Evolutionary conservation across 441 rosid species (phyloP).

Genomic region (Daphne laureola): DNA sequence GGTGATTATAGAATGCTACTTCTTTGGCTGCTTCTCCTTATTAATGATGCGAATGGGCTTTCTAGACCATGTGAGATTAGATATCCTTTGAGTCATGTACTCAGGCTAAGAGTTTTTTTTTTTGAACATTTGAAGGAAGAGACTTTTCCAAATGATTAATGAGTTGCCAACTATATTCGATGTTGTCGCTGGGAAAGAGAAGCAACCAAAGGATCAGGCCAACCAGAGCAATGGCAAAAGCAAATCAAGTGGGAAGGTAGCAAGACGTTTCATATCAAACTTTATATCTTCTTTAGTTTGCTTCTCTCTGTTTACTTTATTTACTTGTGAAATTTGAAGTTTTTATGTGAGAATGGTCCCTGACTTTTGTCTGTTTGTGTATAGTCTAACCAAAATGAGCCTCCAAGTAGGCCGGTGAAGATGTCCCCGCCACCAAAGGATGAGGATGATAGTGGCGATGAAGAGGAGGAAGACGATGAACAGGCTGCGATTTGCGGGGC

Average conservation of each 20-base stretch:
- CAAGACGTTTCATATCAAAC: conserved; percentile 19
- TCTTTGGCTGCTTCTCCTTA: too few relatives aligned
- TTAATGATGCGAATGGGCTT: too few relatives aligned
- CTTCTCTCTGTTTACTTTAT: not conserved
- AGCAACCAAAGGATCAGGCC: conserved; percentile 59
- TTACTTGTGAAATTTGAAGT: not conserved
- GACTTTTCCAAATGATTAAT: conserved; percentile 86
- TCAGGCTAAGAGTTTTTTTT: not conserved
- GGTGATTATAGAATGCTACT: too few relatives aligned
- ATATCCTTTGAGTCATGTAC: too few relatives aligned
- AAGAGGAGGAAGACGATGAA: conserved; percentile 68
- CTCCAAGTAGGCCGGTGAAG: conserved; percentile 42
- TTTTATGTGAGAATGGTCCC: not conserved
- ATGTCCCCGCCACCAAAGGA: conserved; percentile 46
- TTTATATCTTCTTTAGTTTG: not conserved
- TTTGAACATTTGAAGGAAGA: conserved; percentile 67
- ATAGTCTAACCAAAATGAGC: conserved; percentile 42
- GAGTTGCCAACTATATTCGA: conserved; percentile 80
- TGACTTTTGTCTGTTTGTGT: conserved; percentile 6
- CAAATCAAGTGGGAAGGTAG: conserved; percentile 69
- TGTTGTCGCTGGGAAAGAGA: conserved; percentile 59
- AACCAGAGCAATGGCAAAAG: conserved; percentile 46
- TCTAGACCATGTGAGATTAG: too few relatives aligned
- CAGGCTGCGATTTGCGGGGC: conserved; percentile 89
- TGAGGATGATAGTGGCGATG: conserved; percentile 75